Evolutionary conservation across 352 stramenopile species (phyloP).

Genomic region (Pythium volutum): DNA sequence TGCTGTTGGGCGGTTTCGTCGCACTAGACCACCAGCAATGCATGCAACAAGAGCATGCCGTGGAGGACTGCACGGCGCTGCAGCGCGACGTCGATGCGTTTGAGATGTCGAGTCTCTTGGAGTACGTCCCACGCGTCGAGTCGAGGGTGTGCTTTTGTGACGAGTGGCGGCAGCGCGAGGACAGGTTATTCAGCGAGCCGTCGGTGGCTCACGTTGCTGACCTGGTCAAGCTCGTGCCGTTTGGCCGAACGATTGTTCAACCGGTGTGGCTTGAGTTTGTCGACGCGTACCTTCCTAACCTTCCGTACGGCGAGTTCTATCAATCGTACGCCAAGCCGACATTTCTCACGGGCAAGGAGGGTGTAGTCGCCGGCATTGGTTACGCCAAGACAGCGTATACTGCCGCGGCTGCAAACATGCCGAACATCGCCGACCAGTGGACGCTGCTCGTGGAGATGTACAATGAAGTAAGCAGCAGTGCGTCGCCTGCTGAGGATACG

Average conservation of each 20-base stretch:
- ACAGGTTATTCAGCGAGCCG: neutral
- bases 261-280: conserved; percentile 9
- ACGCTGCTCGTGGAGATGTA: conserved; percentile 19
- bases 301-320: conserved; percentile 17
- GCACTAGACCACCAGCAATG: conserved; percentile 10
- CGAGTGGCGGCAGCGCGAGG: conserved; percentile 8
- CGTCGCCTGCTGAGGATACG: neutral
- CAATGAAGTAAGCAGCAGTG: conserved; percentile 12
- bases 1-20: conserved; percentile 17
- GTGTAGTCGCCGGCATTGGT: neutral
- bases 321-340: conserved; percentile 9
- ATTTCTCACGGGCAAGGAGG: neutral
- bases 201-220: conserved; percentile 3
- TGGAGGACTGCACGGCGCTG: neutral
- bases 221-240: conserved; percentile 8
- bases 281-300: conserved; percentile 11
- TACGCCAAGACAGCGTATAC: neutral
- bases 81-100: conserved; percentile 3
- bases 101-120: neutral
- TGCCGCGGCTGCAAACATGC: neutral
- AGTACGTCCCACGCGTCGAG: conserved; percentile 15
- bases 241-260: conserved; percentile 18
- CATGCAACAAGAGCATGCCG: neutral
- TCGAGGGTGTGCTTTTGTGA: conserved; percentile 19
- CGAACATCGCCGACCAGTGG: conserved; percentile 4